Conservation (phyloP, 495 filamentous ascomycete species). For the Neurospora sp. region DNA sequence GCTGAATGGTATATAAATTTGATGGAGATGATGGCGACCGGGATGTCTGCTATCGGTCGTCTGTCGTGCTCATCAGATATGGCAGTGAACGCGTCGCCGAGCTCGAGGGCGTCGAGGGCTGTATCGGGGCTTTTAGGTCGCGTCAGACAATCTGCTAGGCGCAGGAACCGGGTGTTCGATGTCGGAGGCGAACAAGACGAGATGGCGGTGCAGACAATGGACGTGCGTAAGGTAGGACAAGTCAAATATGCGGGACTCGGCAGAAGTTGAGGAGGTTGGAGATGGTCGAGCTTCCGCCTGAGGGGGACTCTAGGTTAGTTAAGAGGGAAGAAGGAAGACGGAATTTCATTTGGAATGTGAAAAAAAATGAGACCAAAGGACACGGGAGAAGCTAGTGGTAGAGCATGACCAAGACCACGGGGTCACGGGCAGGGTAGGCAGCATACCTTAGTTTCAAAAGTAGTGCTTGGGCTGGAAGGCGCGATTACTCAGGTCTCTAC, state of each 20-base stretch:
- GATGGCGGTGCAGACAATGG: background rate
- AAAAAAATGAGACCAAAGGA: background rate
- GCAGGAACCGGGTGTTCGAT: background rate
- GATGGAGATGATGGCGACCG: background rate
- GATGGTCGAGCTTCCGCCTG: background rate
- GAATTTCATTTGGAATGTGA: background rate
- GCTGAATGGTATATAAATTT: constrained; percentile 27
- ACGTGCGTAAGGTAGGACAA: background rate
- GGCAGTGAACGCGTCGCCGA: background rate
- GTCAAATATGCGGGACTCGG: background rate
- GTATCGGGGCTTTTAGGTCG: background rate
- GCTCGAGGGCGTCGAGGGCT: background rate
- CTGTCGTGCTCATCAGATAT: background rate
- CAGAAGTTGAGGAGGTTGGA: background rate
- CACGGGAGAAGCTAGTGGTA: background rate
- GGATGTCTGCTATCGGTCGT: background rate
- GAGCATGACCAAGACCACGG: background rate
- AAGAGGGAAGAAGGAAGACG: background rate
- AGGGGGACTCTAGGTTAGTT: background rate
- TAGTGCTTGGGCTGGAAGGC: background rate
- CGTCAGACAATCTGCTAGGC: background rate
- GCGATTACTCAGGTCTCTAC: background rate
- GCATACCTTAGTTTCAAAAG: background rate
- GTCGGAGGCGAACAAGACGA: background rate
- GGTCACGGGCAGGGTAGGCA: background rate